Evolutionary conservation across 1,284 basidiomycete species (phyloP), one percentile per base, ranked within the genome.

Genomic region (Moesziomyces globuligerus): DNA sequence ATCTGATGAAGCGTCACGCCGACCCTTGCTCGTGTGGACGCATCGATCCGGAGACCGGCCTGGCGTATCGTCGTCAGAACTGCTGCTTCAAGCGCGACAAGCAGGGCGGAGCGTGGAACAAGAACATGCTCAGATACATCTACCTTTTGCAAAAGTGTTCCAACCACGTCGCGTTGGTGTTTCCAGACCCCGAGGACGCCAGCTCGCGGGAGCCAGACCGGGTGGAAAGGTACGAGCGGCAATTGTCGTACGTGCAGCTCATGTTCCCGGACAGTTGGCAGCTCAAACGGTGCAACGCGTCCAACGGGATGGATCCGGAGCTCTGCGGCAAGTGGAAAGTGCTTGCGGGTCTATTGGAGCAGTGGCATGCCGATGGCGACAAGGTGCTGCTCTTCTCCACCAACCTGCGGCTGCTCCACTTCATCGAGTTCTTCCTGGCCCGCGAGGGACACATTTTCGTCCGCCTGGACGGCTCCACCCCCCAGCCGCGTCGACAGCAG

Each of bases 251-350:
- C 48, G 65, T 74, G 6, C 56, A 76, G 47, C 64, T 72, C 13
- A 79, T 82, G 21, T 83, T 82, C 34, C 81, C 80, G 7, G 65
- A 75, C 37, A 73, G 70, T 46, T 75, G 72, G 60, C 47, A 70
- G 23, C 47, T 52, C 49, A 72, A 75, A 41, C 61, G 52, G 13
- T 61, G 60, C 42, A 72, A 71, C 29, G 48, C 50, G 13, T 37
- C 51, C 13, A 75, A 61, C 41, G 72, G 70, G 13, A 68, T 83
- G 38, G 82, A 85, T 25, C 74, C 81, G 0, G 75, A 68, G 37
- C 88, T 88, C 57, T 94, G 92, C 74, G 93, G 92, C 3, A 94
- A 94, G 83, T 94, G 91, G 91, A 74, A 91, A 89, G 87, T 90
- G 0, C 83, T 93, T 17, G 85, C 89, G 56, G 84, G 85, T 1